These are phyloP conservation scores for Stagonosporopsis chrysanthemi DNA, from an alignment of 2,329 filamentous ascomycete species.

Conservation along the genomic window DNA sequence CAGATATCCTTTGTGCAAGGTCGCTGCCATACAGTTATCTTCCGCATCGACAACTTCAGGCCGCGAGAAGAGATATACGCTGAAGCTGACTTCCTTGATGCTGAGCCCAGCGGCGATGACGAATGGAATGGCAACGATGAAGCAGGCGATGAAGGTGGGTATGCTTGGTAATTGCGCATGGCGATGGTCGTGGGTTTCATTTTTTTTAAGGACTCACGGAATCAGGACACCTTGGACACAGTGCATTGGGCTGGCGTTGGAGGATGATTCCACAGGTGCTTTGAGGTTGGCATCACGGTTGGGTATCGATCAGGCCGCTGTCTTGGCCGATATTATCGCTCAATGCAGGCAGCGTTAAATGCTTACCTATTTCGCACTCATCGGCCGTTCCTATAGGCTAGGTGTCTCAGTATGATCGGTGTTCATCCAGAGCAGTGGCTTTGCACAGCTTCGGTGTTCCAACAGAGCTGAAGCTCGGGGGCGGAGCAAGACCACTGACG, in stretches of 20 bases:
- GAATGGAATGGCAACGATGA: constrained; percentile 66
- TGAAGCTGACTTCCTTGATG: constrained; percentile 76
- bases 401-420: neutral
- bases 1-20: constrained; percentile 65
- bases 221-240: neutral
- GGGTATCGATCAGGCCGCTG: constrained; percentile 26
- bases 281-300: constrained; percentile 23
- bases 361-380: neutral
- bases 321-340: constrained; percentile 18
- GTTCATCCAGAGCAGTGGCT: constrained; percentile 9
- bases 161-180: constrained; percentile 35
- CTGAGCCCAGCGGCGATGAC: constrained; percentile 64
- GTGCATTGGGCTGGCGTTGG: constrained; percentile 32
- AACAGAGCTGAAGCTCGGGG: constrained; percentile 20
- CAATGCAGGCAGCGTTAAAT: constrained; percentile 1
- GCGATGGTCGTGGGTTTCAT: neutral
- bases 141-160: constrained; percentile 50
- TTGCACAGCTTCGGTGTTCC: constrained; percentile 7
- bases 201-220: neutral
- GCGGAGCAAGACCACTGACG: constrained; percentile 17
- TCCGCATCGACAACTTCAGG: constrained; percentile 79
- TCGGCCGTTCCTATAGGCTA: constrained; percentile 2
- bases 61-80: constrained; percentile 71
- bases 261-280: constrained; percentile 18
- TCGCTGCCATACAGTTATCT: constrained; percentile 72